Conservation (phyloP, 441 rosid genomes). For the Populus hybrid region DNA sequence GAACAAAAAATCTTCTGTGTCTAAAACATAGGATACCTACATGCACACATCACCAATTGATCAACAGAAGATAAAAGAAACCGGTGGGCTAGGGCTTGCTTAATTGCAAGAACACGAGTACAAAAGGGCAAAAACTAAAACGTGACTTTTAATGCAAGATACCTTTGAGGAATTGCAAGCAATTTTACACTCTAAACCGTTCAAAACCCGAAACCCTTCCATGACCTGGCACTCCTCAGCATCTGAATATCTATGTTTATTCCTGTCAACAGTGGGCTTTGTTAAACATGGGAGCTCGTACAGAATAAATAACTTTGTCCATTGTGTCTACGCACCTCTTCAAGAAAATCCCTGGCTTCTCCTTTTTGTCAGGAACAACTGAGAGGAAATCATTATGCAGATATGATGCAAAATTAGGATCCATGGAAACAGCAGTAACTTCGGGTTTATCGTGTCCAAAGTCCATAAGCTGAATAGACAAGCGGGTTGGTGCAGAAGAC, state of each 20-base stretch:
- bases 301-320: conserved; percentile 11
- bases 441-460: conserved; percentile 88
- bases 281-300: conserved; percentile 19
- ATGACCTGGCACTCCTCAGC: conserved; percentile 42
- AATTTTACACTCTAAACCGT: conserved; percentile 93
- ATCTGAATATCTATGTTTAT: conserved; percentile 39
- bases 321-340: conserved; percentile 50
- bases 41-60: conserved; percentile 17
- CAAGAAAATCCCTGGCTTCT: conserved; percentile 63
- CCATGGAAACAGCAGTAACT: conserved; percentile 83
- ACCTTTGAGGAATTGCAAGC: conserved; percentile 96
- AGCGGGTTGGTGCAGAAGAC: conserved; percentile 48
- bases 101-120: background rate
- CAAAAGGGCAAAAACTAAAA: background rate
- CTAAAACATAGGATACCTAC: conserved; percentile 91
- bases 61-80: background rate
- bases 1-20: conserved; percentile 84
- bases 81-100: background rate
- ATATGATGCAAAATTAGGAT: conserved; percentile 80
- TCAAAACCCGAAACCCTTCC: conserved; percentile 59
- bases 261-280: conserved; percentile 48
- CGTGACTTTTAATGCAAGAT: background rate
- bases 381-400: conserved; percentile 75
- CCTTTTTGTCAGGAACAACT: conserved; percentile 50
- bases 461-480: conserved; percentile 90